Evolutionary conservation across 2,329 filamentous ascomycete species (phyloP), one percentile per base, ranked within the genome.

Genomic region (Botrytis squamosa): DNA sequence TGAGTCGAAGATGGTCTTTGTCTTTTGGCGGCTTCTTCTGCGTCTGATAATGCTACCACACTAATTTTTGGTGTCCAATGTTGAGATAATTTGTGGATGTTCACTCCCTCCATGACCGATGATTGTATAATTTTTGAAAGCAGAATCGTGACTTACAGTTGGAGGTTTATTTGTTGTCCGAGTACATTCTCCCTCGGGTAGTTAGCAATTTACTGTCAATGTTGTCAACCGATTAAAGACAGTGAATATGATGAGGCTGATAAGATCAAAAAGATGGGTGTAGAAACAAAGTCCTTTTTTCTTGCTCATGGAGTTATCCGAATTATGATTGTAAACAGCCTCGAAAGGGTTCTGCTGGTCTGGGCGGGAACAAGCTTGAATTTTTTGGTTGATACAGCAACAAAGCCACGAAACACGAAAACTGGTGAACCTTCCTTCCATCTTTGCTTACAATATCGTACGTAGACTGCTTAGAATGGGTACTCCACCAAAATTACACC

Each of bases 381-480:
- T 52, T 29, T 68, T 49, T 38, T 66, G 59, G 70, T 72, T 65
- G 63, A 67, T 40, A 66, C 22, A 59, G 70, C 70, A 72, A 72
- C 70, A 52, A 55, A n/a, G 25, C 49, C 49, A 55, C 49, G 25
- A 55, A 42, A 33, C 49, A n/a, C 49, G 25, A 55, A n/a, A 33
- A 33, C 33, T 33, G 33, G 33, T 33, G 33, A 42, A 33, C 49
- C 46, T n/a, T 67, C 49, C 46, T n/a, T 67, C 22, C 29, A 33
- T 38, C 29, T 52, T 46, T 9, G 5, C 22, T 29, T 7, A 12
- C 8, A 33, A 33, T 33, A 29, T 42, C 38, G 40, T 40, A 10
- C 40, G 14, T 12, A 12, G 40, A 12, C 14, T 42, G 40, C 40
- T 42, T 42, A 42, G 40, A 42, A 42, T 42, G 14, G 14, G 12